A percentile compares a stretch with the other conserved stretches of the same genome.
These are phyloP conservation scores for Pseudogymnoascus sp. DNA, from an alignment of 2,329 filamentous ascomycete species.

Conservation along the genomic window DNA sequence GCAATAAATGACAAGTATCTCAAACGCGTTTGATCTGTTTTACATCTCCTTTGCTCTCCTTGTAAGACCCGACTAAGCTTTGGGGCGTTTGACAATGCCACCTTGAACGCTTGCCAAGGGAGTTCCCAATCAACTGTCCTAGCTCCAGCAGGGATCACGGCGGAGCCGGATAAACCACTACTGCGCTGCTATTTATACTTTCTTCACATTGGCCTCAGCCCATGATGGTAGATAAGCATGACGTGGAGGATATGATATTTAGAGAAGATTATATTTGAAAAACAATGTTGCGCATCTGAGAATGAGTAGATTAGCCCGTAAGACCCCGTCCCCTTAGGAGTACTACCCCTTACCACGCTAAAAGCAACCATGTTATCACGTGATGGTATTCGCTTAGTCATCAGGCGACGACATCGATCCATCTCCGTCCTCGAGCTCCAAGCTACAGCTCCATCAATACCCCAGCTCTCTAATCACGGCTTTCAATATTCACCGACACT, in stretches of 20 bases:
- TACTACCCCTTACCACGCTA: neutral
- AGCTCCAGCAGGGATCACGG: neutral
- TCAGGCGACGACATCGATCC: neutral
- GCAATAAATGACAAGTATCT: neutral
- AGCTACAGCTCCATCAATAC: constrained; percentile 1
- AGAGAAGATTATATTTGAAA: neutral
- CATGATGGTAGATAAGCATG: neutral
- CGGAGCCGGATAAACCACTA: neutral
- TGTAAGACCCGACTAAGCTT: constrained; percentile 10
- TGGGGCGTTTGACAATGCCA: constrained; percentile 12
- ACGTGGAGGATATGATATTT: neutral
- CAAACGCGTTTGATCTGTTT: neutral
- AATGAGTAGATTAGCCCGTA: neutral
- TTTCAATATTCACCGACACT: neutral
- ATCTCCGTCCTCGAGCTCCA: neutral
- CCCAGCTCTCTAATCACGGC: neutral
- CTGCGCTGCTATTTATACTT: constrained; percentile 3
- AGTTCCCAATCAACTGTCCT: neutral
- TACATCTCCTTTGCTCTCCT: neutral
- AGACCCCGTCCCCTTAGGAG: neutral
- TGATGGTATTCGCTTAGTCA: neutral
- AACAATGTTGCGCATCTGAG: neutral
- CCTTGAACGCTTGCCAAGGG: constrained; percentile 7
- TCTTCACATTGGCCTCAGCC: no score
- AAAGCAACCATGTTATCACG: neutral